Base-by-base conservation (phyloP, 140 eudicot species). In the Cichorium intybus region DNA sequence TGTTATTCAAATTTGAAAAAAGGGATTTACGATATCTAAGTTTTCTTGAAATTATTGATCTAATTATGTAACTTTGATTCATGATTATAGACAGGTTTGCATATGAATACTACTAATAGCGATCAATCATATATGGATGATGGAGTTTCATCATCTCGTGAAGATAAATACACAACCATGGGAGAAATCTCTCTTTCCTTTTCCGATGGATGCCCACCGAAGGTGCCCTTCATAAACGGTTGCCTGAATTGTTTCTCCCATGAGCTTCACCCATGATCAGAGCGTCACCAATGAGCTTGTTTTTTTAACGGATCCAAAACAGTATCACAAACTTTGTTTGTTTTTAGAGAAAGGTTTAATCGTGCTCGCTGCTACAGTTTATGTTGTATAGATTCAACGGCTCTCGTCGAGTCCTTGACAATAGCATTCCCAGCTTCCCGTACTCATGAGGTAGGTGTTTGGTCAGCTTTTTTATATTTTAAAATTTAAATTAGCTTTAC, bases 341-440 rank as follows among this genome's bases (percentile, higher is more conserved):
- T n/a, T n/a, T n/a, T n/a, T n/a, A n/a, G n/a, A n/a, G n/a, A 85
- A 74, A 59, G 84, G 87, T 55, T 64, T 85, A 29, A 18, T 88
- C 50, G 95, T 95, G 21, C 63, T 93, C 49, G 93, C 90, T 74
- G 98, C 95, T 73, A 95, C 95, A 11, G 77, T 72, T 29, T 84
- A 95, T 3, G 22, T 93, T 85, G 79, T 39, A 69, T 75, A 23
- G 81, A 85, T 75, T 71, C 96, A 27, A 78, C 95, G 0, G 95
- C 98, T 69, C 43, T 76, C 4, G 99, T 97, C 4, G 90, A 93
- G 64, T 88, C 99, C 71, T 60, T 93, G 55, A 93, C 95, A 0
- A 83, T 93, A 5, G 94, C 99, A 9, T 93, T 93, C 70, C 99
- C 99, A 22, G 95, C 86, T 80, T 93, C 97, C 64, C 96, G 82